Base-by-base conservation (phyloP, 2,329 filamentous ascomycete genomes). In the Parastagonospora avenae region DNA sequence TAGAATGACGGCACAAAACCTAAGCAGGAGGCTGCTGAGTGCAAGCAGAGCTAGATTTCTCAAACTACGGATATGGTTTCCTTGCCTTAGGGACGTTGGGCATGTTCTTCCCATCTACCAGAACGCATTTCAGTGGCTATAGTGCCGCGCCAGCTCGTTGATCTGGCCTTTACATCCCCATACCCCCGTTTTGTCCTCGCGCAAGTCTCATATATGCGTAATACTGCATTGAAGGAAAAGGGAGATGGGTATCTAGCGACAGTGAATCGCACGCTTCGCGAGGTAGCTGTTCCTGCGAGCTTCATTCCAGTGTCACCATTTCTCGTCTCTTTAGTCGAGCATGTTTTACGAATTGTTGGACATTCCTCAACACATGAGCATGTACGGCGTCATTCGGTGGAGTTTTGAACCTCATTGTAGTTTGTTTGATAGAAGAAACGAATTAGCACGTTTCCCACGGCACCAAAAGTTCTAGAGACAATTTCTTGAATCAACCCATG, bases 11-110 rank as follows among this genome's bases (percentile, higher is more conserved):
- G 70, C 62, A 71, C 73, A 67, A 75, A 75, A 73, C 73, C 74
- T 27, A 76, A 76, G 70, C 73, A 76, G 67, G 74, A 76, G 64
- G 72, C 73, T 60, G 72, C 74, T 38, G 74, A 76, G 68, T 76
- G 74, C 72, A 76, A 76, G 70, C 74, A 76, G 63, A 76, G 74
- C 57, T 76, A 71, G 67, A 64, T 47, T 51, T 49, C 46, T 59
- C 41, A 32, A 48, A 46, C 45, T 54, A 55, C 52, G 46, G 52
- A 62, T 53, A 45, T 44, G 48, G 39, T 50, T 60, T 52, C 52
- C 57, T 60, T 55, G 56, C 57, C 58, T 58, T 45, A 53, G 52
- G 54, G 43, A 43, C 61, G 58, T 45, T 57, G 55, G 57, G 57
- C 52, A 61, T 58, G 57, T 63, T 55, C 48, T 51, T 59, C 57